Evolutionary conservation across 2,329 filamentous ascomycete genomes (phyloP).

Genomic region (Penicillium italicum): DNA sequence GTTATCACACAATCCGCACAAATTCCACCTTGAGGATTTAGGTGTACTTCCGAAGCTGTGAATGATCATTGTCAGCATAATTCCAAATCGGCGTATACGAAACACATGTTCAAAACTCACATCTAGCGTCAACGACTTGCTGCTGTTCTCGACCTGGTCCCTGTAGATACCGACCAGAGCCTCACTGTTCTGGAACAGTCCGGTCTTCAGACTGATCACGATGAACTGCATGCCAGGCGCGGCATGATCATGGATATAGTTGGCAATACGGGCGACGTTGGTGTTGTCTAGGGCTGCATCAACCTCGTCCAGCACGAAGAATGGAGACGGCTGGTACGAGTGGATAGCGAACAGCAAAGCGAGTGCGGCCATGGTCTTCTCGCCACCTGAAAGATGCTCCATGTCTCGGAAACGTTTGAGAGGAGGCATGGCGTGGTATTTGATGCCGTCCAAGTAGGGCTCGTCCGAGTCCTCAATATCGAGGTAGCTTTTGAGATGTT

Average conservation of each 20-base stretch:
- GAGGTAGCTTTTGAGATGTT: slow-evolving; percentile 57
- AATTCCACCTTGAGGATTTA: slow-evolving; percentile 10
- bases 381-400: slow-evolving; percentile 94
- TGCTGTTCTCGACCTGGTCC: slow-evolving; percentile 90
- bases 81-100: background rate
- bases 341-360: slow-evolving; percentile 97
- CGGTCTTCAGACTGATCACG: slow-evolving; percentile 93
- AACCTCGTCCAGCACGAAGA: slow-evolving; percentile 97
- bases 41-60: slow-evolving; percentile 38
- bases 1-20: slow-evolving; percentile 16
- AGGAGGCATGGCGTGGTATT: slow-evolving; percentile 98
- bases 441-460: slow-evolving; percentile 91
- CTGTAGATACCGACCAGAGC: slow-evolving; percentile 92
- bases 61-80: slow-evolving; percentile 10
- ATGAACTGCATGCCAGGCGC: slow-evolving; percentile 99
- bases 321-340: slow-evolving; percentile 89
- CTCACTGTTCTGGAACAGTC: slow-evolving; percentile 93
- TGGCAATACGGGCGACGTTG: slow-evolving; percentile 92
- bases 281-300: slow-evolving; percentile 97
- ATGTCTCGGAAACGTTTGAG: slow-evolving; percentile 98
- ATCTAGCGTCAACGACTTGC: slow-evolving; percentile 87
- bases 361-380: slow-evolving; percentile 97
- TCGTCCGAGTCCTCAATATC: slow-evolving; percentile 96
- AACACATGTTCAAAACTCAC: slow-evolving; percentile 57
- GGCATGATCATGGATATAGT: slow-evolving; percentile 91